Evolutionary conservation across 106 monocot species (phyloP), one percentile per base, ranked within the genome.

Genomic region (Platanthera zijinensis): DNA sequence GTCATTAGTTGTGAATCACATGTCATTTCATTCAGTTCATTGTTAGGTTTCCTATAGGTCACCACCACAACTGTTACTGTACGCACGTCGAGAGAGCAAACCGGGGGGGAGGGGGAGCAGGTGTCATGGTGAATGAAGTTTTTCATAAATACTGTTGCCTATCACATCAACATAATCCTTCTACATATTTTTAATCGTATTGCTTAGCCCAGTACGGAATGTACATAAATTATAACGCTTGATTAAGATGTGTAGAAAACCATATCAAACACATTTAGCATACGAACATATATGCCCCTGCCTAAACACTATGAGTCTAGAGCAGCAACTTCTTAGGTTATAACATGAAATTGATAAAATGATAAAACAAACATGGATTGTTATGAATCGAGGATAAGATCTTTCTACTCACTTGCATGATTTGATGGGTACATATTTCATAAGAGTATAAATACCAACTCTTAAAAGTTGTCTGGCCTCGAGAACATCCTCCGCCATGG

Each of bases 401-500:
- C 10, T 8, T 8, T 50, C 17, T 25, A 53, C 92, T 84, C 86
- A 93, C 96, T 88, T 90, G 91, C 96, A 96, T 56, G 93, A 79
- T 70, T 91, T 90, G 14, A 86, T 62, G 9, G 93, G 91, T 78
- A 93, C 76, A 69, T 81, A 71, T 75, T 82, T 78, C 30, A 93
- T 69, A 48, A 96, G 93, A 59, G 67, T 46, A 69, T 89, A 84
- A 47, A 96, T 84, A 39, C 93, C 91, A 75, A 80, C 54, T 39
- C 48, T 79, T 52, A 96, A 75, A 53, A 85, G 12, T 62, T 76
- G 66, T 83, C 93, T 86, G 8, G 91, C 76, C 39, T 81, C 80
- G 21, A 96, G 69, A 48, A 96, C 93, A 48, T 93, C 89, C 45
- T 89, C 61, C 52, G 90, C 96, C 18, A 93, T 89, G 51, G 84